Percentiles rank a stretch among this genome's conserved stretches.
These are phyloP conservation scores for Penicillium sp. DNA, from an alignment of 2,329 filamentous ascomycete genomes.

Conservation along the genomic window DNA sequence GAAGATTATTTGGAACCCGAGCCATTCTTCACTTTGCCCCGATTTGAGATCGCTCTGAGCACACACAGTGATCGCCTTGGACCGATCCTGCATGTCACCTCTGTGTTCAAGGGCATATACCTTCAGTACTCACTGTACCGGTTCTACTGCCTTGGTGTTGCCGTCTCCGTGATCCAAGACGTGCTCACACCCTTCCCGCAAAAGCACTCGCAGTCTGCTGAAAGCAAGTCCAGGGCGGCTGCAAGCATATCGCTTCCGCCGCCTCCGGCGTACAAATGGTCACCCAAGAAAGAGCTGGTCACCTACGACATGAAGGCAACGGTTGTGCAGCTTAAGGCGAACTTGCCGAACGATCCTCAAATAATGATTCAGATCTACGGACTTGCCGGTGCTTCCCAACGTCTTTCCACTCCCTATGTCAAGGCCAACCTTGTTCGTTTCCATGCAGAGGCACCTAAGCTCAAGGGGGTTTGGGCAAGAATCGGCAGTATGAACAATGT, in stretches of 20 bases:
- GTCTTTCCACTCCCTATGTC: conserved; percentile 82
- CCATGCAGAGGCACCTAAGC: conserved; percentile 81
- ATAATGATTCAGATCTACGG: conserved; percentile 87
- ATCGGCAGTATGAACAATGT: conserved; percentile 79
- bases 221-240: conserved; percentile 14
- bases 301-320: conserved; percentile 78
- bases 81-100: conserved; percentile 82
- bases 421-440: conserved; percentile 75
- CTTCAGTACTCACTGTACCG: conserved; percentile 90
- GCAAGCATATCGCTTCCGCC: conserved; percentile 24
- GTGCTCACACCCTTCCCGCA: conserved; percentile 52
- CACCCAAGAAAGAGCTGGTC: conserved; percentile 60
- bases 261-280: conserved; percentile 21
- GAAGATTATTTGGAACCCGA: conserved; percentile 80
- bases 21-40: conserved; percentile 79
- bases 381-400: conserved; percentile 76
- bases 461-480: conserved; percentile 80
- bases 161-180: conserved; percentile 68
- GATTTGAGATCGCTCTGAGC: conserved; percentile 81
- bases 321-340: conserved; percentile 82
- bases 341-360: conserved; percentile 83
- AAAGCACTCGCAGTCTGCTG: conserved; percentile 9
- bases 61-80: conserved; percentile 84
- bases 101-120: conserved; percentile 72
- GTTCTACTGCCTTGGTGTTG: conserved; percentile 85